Evolutionary conservation across 2,329 filamentous ascomycete species (phyloP), one percentile per base, ranked within the genome.

Genomic region (Chrysoporthe deuterocubensis): DNA sequence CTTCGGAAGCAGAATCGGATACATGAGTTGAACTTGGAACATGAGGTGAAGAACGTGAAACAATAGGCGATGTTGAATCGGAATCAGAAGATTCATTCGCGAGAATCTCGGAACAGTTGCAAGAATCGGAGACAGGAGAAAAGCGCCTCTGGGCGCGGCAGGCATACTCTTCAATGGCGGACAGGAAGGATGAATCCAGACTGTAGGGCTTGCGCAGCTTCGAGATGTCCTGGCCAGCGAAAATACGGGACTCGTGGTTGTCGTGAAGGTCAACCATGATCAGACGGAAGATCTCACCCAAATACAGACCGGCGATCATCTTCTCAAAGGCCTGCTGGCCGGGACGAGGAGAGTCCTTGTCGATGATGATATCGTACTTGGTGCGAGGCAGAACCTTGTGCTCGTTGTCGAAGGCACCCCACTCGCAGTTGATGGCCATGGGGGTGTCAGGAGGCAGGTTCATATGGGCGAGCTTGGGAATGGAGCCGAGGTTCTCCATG

Each of bases 351-450:
- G 94, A 97, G 75, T 96, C 91, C 73, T 92, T 90, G 83, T 98
- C 95, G 75, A 98, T 93, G 73, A 90, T 89, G 69, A 92, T 83
- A 78, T 98, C 95, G 80, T 96, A 97, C 67, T 87, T 87, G 37
- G 94, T 97, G 65, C 89, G 87, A 14, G 94, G 94, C 14, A 97
- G 89, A 65, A 97, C 91, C 75, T 91, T 86, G 82, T 95, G 91
- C 80, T 97, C 92, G 79, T 97, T 97, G 80, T 97, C 95, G 76
- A 98, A 97, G 44, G 95, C 94, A 72, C 95, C 95, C 87, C 94
- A 97, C 80, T 98, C 95, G 83, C 94, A 97, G 84, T 97, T 97
- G 83, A 98, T 97, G 64, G 93, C 94, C 85, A 97, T 96, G 59
- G 91, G 93, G 69, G 89, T 89, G 70, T 96, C 90, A 0, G 93